These are phyloP conservation scores for Ochetophila trinervis DNA, from an alignment of 306 rosid genomes.

Conservation along the genomic window DNA sequence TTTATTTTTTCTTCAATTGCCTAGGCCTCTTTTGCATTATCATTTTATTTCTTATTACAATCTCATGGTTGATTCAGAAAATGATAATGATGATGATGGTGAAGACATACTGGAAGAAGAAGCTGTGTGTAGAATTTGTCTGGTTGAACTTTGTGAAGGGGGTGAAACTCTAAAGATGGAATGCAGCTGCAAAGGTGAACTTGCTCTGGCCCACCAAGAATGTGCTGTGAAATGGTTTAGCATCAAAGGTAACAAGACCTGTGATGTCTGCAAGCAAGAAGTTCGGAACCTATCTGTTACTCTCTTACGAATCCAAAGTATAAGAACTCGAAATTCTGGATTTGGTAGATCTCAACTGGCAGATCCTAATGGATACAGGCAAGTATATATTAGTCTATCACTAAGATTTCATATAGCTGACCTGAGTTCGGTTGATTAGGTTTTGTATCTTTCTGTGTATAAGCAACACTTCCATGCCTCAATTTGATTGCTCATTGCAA, in stretches of 20 bases:
- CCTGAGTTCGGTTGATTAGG: not conserved
- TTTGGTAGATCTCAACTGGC: conserved; percentile 42
- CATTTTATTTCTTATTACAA: conserved; percentile 13
- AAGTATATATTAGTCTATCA: conserved; percentile 23
- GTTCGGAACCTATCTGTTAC: conserved; percentile 86
- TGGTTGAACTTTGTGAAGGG: conserved; percentile 91
- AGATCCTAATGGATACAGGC: conserved; percentile 68
- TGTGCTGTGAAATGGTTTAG: conserved; percentile 96
- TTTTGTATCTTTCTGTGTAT: not conserved
- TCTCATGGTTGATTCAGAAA: conserved; percentile 50
- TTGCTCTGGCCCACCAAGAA: conserved; percentile 94
- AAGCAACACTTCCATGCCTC: no score
- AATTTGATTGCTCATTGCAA: not conserved
- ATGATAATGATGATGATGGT: conserved; percentile 41
- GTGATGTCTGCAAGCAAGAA: conserved; percentile 94
- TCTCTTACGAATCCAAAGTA: conserved; percentile 68
- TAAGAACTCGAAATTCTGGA: conserved; percentile 45
- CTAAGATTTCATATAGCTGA: not conserved
- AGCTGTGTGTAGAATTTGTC: conserved; percentile 93
- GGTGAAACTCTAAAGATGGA: conserved; percentile 98
- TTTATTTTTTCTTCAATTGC: not conserved
- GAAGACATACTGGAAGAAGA: conserved; percentile 94
- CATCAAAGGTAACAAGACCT: conserved; percentile 88
- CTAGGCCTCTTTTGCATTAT: not conserved
- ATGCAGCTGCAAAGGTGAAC: conserved; percentile 98